Percentiles rank a stretch among this genome's conserved stretches.
phyloP scores from a whole-genome alignment of 2,329 filamentous ascomycete genomes.

The Ampelomyces quisqualis region DNA sequence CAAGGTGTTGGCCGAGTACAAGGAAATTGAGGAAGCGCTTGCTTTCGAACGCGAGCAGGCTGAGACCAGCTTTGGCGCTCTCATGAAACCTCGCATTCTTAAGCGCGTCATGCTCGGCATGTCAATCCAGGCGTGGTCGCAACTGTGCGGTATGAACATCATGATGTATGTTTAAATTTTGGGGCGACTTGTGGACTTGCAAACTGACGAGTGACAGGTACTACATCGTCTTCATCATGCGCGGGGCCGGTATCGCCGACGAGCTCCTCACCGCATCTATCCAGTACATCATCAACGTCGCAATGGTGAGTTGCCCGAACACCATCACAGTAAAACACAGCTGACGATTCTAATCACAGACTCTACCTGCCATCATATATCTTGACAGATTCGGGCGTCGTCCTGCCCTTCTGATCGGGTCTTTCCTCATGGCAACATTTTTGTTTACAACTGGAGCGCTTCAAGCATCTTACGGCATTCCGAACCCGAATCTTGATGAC shows the following conservation, averaged over 20 bases:
- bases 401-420: conserved; percentile 56
- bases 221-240: conserved; percentile 63
- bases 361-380: conserved; percentile 61
- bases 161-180: conserved; percentile 49
- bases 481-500: conserved; percentile 31
- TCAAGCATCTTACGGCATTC: conserved; percentile 59
- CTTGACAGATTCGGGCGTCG: conserved; percentile 62
- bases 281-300: conserved; percentile 65
- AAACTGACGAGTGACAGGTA: conserved; percentile 8
- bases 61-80: conserved; percentile 51
- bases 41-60: conserved; percentile 57
- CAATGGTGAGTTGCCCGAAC: too few relatives aligned
- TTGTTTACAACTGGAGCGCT: conserved; percentile 62
- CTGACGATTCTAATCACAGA: too few relatives aligned
- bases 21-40: conserved; percentile 60
- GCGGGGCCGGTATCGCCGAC: conserved; percentile 57
- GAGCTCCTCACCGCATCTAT: conserved; percentile 62
- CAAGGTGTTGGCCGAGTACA: conserved; percentile 63
- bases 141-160: conserved; percentile 62
- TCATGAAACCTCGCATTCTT: conserved; percentile 55
- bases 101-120: conserved; percentile 61
- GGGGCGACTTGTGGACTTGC: background rate
- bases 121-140: conserved; percentile 61
- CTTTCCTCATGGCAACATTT: conserved; percentile 60
- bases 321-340: too few relatives aligned